A percentile compares a stretch with the other conserved stretches of the same genome.
Evolutionary conservation across 768 basidiomycete species (phyloP).

Genomic region (Collybia sp.): DNA sequence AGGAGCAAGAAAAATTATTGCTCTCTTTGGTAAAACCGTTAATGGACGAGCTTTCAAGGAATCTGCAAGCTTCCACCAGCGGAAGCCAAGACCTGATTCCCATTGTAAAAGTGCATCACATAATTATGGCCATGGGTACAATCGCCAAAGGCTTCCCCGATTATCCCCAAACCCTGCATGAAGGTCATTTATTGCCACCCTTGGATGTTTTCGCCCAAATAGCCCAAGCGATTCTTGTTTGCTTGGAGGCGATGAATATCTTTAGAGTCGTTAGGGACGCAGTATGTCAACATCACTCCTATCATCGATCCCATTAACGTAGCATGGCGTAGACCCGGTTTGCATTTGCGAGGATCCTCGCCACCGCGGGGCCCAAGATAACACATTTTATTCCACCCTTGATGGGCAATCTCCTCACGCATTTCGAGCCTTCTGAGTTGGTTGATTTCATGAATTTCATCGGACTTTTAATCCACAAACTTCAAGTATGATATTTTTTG

Average conservation of each 20-base stretch:
- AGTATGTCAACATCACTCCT: slow-evolving; percentile 40
- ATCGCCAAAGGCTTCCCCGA: slow-evolving; percentile 97
- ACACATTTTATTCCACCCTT: slow-evolving; percentile 85
- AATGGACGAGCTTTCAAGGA: slow-evolving; percentile 63
- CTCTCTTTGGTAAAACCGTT: slow-evolving; percentile 81
- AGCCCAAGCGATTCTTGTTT: slow-evolving; percentile 83
- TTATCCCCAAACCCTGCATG: slow-evolving; percentile 65
- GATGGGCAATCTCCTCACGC: slow-evolving; percentile 85
- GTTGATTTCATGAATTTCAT: slow-evolving; percentile 97
- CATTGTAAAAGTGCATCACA: slow-evolving; percentile 87
- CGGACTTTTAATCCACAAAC: slow-evolving; percentile 82
- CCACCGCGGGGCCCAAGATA: slow-evolving; percentile 77
- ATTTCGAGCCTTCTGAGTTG: slow-evolving; percentile 89
- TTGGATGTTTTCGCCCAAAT: slow-evolving; percentile 79
- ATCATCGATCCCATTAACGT: slow-evolving; percentile 1
- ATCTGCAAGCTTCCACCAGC: slow-evolving; percentile 50
- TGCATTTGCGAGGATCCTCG: slow-evolving; percentile 90
- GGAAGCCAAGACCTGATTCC: slow-evolving; percentile 64
- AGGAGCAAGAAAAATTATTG: slow-evolving; percentile 64
- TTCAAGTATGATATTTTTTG: slow-evolving; percentile 54
- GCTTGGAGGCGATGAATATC: slow-evolving; percentile 82
- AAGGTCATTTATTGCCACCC: slow-evolving; percentile 65
- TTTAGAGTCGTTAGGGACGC: slow-evolving; percentile 89
- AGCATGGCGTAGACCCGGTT: slow-evolving; percentile 66
- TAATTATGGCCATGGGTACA: slow-evolving; percentile 91